Conservation (phyloP, 371 early-diverging fungal genomes). For the Blastocladiella emersonii region DNA sequence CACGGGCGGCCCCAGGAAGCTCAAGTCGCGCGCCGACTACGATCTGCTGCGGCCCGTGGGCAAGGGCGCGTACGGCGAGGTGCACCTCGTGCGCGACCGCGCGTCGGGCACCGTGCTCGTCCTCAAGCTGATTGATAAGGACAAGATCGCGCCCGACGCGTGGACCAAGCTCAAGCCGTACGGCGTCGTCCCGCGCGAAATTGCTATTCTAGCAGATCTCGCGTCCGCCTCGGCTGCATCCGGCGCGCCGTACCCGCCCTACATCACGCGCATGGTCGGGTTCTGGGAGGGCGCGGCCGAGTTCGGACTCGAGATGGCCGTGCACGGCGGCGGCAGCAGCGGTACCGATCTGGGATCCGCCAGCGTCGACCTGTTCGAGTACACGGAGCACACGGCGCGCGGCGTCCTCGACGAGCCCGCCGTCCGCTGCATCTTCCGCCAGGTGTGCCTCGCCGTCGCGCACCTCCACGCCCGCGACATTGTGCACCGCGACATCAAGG, state of each 20-base stretch:
- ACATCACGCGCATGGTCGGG: constrained; percentile 10
- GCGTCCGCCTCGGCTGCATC: not conserved
- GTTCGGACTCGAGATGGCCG: constrained; percentile 51
- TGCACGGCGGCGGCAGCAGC: constrained; percentile 43
- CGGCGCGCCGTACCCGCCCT: not conserved
- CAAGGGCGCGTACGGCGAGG: constrained; percentile 58
- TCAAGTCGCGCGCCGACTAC: constrained; percentile 36
- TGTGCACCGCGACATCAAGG: constrained; percentile 60
- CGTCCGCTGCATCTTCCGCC: constrained; percentile 42
- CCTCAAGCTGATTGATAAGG: not conserved
- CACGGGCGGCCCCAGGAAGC: not conserved
- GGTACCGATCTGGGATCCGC: no score
- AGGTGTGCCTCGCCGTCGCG: constrained; percentile 43
- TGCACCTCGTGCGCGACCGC: constrained; percentile 30
- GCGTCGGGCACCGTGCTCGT: constrained; percentile 10
- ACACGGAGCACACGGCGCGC: constrained; percentile 44
- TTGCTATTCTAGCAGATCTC: not conserved
- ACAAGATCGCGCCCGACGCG: not conserved
- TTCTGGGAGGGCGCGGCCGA: constrained; percentile 36
- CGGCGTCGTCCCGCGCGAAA: not conserved
- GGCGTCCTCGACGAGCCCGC: constrained; percentile 41
- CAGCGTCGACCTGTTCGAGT: constrained; percentile 55
- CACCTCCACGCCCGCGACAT: constrained; percentile 54
- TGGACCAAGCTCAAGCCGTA: not conserved
- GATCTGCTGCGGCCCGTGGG: constrained; percentile 44